Conservation (phyloP, 495 filamentous ascomycete genomes). For the Neurospora africana region DNA sequence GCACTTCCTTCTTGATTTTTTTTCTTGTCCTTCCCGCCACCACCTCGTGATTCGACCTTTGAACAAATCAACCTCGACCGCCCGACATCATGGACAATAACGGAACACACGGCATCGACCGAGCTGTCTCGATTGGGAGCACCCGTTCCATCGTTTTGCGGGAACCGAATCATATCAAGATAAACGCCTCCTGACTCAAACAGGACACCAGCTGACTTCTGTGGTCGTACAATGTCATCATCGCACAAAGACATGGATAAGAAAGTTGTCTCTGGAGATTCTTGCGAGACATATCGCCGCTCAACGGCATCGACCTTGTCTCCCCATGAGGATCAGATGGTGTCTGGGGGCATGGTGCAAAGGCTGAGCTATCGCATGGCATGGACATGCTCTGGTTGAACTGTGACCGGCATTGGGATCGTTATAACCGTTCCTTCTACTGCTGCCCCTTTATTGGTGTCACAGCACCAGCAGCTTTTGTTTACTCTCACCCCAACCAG, state of each 20-base stretch:
- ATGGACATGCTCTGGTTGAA: too few relatives aligned
- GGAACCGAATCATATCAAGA: neutral
- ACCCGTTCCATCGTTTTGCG: neutral
- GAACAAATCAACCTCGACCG: neutral
- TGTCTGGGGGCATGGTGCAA: neutral
- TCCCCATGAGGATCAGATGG: neutral
- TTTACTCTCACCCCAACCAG: slow-evolving; percentile 6
- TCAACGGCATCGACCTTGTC: neutral
- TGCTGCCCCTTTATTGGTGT: neutral
- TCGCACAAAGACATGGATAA: neutral
- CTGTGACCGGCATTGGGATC: neutral
- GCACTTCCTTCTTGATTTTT: too few relatives aligned
- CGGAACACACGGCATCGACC: neutral
- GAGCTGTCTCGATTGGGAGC: neutral
- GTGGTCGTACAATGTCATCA: neutral
- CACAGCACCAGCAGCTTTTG: neutral
- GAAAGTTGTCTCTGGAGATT: neutral
- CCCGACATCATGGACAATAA: neutral
- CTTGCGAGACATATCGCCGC: neutral
- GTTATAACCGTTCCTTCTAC: neutral
- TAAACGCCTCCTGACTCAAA: neutral
- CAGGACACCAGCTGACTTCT: neutral
- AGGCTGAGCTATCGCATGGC: neutral
- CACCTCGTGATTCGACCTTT: neutral
- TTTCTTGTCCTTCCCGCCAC: neutral